A percentile compares a stretch with the other conserved stretches of the same genome.
Evolutionary conservation across 2,329 filamentous ascomycete genomes (phyloP).

Genomic region (Xenoacremonium recifei): DNA sequence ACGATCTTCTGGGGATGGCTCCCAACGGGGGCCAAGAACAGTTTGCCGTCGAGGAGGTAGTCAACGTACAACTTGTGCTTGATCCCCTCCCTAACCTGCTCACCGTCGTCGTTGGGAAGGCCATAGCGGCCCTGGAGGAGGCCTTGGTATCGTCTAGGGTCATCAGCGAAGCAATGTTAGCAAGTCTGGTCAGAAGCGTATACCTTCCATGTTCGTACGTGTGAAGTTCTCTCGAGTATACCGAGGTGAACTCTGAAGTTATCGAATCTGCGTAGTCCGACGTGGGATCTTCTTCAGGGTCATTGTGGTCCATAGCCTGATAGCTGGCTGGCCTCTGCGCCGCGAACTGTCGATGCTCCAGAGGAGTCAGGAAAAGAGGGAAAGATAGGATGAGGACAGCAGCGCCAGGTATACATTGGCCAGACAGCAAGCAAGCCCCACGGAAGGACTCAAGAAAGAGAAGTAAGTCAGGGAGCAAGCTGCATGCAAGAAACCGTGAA

Average conservation of each 20-base stretch:
- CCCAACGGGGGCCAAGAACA: conserved; percentile 44
- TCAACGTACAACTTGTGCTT: conserved; percentile 48
- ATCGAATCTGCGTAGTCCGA: conserved; percentile 41
- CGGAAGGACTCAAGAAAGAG: conserved; percentile 5
- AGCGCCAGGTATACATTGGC: conserved; percentile 19
- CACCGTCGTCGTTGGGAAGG: conserved; percentile 51
- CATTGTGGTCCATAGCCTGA: conserved; percentile 21
- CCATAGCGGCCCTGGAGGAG: conserved; percentile 47
- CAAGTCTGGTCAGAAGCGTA: too few relatives aligned
- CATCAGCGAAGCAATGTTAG: conserved; percentile 8
- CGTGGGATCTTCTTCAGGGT: conserved; percentile 30
- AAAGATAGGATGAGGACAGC: background rate
- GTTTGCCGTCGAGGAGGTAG: conserved; percentile 42
- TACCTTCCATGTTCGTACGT: conserved; percentile 38
- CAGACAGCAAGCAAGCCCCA: conserved; percentile 7
- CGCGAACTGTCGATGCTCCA: background rate
- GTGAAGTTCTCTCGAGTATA: conserved; percentile 33
- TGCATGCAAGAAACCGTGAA: conserved; percentile 9
- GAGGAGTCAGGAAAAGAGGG: background rate
- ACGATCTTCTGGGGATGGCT: conserved; percentile 47
- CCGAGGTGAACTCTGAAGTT: conserved; percentile 40
- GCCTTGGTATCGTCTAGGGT: conserved; percentile 48
- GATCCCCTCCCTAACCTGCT: conserved; percentile 48
- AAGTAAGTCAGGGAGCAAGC: conserved; percentile 1
- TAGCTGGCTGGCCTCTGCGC: conserved; percentile 8